Evolutionary conservation across 306 rosid genomes (phyloP).

Genomic region (Cucumis cinereus): DNA sequence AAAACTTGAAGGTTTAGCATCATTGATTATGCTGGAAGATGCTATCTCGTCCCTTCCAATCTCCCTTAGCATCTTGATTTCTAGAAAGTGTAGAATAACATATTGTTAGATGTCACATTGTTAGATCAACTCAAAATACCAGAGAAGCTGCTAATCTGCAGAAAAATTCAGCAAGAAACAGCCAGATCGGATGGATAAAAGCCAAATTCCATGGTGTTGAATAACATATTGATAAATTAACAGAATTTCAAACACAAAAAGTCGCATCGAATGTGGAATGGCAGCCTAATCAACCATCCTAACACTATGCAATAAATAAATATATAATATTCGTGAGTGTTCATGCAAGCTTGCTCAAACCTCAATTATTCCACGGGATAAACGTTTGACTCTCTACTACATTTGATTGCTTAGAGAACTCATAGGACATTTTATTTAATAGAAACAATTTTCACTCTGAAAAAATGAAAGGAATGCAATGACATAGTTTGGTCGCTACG

Average conservation of each 20-base stretch:
- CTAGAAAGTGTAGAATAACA: conserved; percentile 31
- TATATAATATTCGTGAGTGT: too few species aligned
- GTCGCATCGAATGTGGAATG: background rate
- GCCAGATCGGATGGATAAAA: background rate
- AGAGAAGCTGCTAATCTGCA: background rate
- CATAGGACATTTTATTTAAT: too few species aligned
- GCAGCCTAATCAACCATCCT: background rate
- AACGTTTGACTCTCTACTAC: background rate
- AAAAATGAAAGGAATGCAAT: too few species aligned
- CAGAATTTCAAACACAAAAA: background rate
- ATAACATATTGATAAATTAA: background rate
- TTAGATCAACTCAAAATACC: conserved; percentile 1
- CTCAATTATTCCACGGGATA: background rate
- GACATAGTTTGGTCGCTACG: too few species aligned
- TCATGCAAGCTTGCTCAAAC: background rate
- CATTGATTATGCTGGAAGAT: conserved; percentile 28
- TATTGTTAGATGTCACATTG: background rate
- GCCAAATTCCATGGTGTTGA: too few species aligned
- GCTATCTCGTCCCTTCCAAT: conserved; percentile 35
- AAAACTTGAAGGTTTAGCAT: conserved; percentile 26
- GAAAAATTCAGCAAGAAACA: background rate
- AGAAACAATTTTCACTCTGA: too few species aligned
- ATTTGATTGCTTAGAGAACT: background rate
- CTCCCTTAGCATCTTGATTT: conserved; percentile 54
- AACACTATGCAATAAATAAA: background rate